Base-by-base conservation (phyloP, 2,329 filamentous ascomycete species). In the Scedosporium dehoogii region DNA sequence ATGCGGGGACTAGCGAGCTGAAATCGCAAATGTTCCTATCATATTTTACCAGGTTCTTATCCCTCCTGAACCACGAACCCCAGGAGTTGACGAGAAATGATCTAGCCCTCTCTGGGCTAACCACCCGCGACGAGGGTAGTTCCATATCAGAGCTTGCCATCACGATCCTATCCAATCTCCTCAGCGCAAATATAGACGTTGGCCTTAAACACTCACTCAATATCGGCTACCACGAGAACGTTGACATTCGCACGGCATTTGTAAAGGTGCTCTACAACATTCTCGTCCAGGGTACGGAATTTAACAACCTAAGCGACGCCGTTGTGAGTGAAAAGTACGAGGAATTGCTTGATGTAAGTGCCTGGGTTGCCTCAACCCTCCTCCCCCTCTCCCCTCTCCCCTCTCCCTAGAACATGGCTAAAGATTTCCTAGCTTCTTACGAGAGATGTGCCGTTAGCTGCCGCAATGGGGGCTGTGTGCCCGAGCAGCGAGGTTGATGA, bases 11-110 rank as follows among this genome's bases (percentile, higher is more conserved):
- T 61, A 87, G 85, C 66, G 86, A 88, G 70, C 78, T 86, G 60
- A 89, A 89, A 69, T 86, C 84, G 0, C 83, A 88, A 68, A 85
- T 89, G 81, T 89, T 89, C 68, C 85, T 87, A 65, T 85, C 82
- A 6, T 89, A 89, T 70, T 89, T 89, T 73, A 88, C 87, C 65
- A 79, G 85, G 6, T 89, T 89, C 68, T 75, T 89, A 21, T 87
- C 85, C 0, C 74, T 89, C 4, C 75, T 89, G 29, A 86, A 86
- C 64, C 77, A 83, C 59, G 84, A 87, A 62, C 65, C 69, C 14
- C 64, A 65, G 42, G 65, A 74, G 10, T 27, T 58, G 10, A 44
- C 62, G 6, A 56, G 63, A 9, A 29, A 55, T 3, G 64, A 66
- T 16, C 10, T 61, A 6, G 21, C 21, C 9, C 9, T 53, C 10